These are phyloP conservation scores for Aquanectria penicillioides DNA, from an alignment of 2,329 filamentous ascomycete genomes.

Conservation along the genomic window DNA sequence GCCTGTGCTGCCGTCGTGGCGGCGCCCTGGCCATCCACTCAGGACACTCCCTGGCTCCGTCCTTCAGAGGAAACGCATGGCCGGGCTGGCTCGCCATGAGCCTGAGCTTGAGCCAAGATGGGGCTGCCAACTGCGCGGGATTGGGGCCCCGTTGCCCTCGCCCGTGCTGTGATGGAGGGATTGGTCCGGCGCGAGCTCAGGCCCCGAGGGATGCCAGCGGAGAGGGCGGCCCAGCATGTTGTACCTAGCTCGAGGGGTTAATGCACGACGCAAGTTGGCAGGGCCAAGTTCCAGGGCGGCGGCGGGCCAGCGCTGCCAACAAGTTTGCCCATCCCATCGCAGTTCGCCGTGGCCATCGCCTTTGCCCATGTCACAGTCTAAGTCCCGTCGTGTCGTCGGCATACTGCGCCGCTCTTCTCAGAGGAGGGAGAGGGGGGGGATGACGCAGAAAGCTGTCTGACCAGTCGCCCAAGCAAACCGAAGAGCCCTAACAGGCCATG, in stretches of 20 bases:
- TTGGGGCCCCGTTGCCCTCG: conserved; percentile 25
- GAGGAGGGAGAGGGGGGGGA: conserved; percentile 9
- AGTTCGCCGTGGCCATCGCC: conserved; percentile 23
- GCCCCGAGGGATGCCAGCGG: conserved; percentile 33
- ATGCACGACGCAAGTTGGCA: conserved; percentile 33
- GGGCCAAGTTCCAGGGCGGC: conserved; percentile 35
- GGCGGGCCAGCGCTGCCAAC: conserved; percentile 24
- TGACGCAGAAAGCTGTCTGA: conserved; percentile 3
- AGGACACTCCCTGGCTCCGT: conserved; percentile 36
- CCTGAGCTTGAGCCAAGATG: conserved; percentile 25
- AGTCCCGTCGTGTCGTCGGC: conserved; percentile 18
- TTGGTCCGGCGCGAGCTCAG: conserved; percentile 27
- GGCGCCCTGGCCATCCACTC: conserved; percentile 38
- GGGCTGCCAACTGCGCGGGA: conserved; percentile 34
- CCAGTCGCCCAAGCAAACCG: conserved; percentile 6
- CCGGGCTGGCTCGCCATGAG: too few species aligned
- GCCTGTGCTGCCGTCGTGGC: conserved; percentile 42
- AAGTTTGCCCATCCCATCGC: conserved; percentile 23
- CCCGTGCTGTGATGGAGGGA: conserved; percentile 28
- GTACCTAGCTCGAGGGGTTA: conserved; percentile 39
- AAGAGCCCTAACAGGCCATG: conserved; percentile 4
- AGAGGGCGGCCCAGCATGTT: conserved; percentile 28
- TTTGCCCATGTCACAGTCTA: conserved; percentile 22
- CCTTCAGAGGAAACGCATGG: conserved; percentile 25
- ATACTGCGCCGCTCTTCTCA: conserved; percentile 6